These are phyloP conservation scores for Wickerhamomyces subpelliculosus DNA, from an alignment of 805 yeast genomes.

Conservation along the genomic window DNA sequence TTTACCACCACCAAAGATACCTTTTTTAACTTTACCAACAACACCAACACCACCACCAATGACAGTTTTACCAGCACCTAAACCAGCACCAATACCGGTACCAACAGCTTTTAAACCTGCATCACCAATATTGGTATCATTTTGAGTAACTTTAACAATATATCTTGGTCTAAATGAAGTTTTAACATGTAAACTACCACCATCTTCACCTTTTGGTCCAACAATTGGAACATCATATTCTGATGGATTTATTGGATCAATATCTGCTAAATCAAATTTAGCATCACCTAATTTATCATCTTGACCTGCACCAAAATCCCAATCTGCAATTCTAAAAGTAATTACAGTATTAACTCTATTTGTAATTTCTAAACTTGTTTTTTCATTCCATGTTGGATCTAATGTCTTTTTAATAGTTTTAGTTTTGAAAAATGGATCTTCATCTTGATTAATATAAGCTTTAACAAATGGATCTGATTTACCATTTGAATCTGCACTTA, in stretches of 20 bases:
- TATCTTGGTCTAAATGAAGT: conserved; percentile 67
- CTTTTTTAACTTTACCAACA: conserved; percentile 33
- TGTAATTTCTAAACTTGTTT: conserved; percentile 43
- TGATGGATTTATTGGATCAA: conserved; percentile 51
- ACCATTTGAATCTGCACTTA: conserved; percentile 87
- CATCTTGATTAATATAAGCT: conserved; percentile 57
- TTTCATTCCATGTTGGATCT: conserved; percentile 86
- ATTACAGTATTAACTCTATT: conserved; percentile 59
- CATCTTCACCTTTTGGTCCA: conserved; percentile 33
- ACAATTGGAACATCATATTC: conserved; percentile 45
- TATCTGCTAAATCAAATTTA: conserved; percentile 44
- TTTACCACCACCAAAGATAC: conserved; percentile 32
- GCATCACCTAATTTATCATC: conserved; percentile 79
- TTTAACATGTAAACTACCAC: conserved; percentile 57
- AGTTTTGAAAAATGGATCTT: conserved; percentile 58
- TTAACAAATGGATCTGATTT: conserved; percentile 88
- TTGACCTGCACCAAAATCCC: conserved; percentile 88
- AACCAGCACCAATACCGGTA: conserved; percentile 40
- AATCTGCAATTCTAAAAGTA: conserved; percentile 61
- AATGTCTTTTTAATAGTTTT: conserved; percentile 80
- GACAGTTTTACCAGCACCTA: conserved; percentile 35
- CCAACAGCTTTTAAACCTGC: conserved; percentile 47
- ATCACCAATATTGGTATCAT: conserved; percentile 35
- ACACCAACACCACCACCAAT: conserved; percentile 39
- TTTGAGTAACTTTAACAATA: conserved; percentile 38